Evolutionary conservation across 495 filamentous ascomycete genomes (phyloP).

Genomic region (Bryoglossum gracile): DNA sequence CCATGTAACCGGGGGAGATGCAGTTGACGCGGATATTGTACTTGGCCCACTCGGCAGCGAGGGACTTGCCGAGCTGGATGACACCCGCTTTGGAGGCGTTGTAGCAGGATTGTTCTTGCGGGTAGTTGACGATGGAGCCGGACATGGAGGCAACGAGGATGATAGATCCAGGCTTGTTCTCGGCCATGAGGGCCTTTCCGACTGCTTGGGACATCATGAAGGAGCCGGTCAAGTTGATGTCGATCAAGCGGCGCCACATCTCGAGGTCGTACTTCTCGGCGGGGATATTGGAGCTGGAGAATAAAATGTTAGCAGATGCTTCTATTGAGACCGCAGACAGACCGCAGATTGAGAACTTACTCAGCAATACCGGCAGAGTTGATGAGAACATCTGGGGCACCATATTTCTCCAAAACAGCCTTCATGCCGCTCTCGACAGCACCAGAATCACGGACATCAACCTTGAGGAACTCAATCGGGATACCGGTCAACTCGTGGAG

Average conservation of each 20-base stretch:
- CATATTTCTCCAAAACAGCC: conserved; percentile 51
- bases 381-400: conserved; percentile 63
- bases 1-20: conserved; percentile 77
- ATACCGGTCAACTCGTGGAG: conserved; percentile 60
- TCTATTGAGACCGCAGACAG: neutral
- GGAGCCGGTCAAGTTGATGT: conserved; percentile 69
- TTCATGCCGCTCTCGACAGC: conserved; percentile 56
- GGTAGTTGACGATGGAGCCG: conserved; percentile 70
- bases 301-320: neutral
- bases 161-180: conserved; percentile 59
- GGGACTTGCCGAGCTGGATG: conserved; percentile 65
- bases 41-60: conserved; percentile 75
- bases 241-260: conserved; percentile 65
- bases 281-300: conserved; percentile 46
- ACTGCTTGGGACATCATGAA: conserved; percentile 61
- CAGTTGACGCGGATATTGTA: conserved; percentile 69
- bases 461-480: conserved; percentile 67
- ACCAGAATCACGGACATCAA: conserved; percentile 63
- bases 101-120: conserved; percentile 72
- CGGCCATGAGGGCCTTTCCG: conserved; percentile 57
- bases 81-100: conserved; percentile 77
- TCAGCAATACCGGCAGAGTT: conserved; percentile 84
- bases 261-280: conserved; percentile 46
- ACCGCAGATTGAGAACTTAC: conserved; percentile 26
- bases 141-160: conserved; percentile 73